These are phyloP conservation scores for Gypsophila paniculata DNA, from an alignment of 179 eudicot species.

Conservation along the genomic window DNA sequence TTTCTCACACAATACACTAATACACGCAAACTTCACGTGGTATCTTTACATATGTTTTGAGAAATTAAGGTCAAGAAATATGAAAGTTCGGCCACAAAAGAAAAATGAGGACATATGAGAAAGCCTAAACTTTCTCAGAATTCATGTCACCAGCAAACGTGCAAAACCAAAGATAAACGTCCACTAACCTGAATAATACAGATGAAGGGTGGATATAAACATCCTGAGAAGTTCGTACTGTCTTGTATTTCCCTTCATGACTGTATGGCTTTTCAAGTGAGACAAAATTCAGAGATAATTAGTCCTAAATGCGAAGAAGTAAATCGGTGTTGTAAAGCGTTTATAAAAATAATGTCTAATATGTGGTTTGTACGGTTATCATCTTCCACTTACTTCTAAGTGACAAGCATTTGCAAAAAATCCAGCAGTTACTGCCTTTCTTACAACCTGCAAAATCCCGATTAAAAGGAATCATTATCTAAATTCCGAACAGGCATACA, in stretches of 20 bases:
- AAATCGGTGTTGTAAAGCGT: not conserved
- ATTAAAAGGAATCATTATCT: not conserved
- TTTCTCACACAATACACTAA: no score
- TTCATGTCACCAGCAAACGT: not conserved
- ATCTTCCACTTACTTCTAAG: conserved; percentile 58
- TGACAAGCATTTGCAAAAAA: conserved; percentile 91
- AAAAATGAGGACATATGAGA: no score
- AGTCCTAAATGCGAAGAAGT: not conserved
- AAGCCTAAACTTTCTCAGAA: no score
- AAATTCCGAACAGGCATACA: not conserved
- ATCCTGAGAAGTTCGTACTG: conserved; percentile 78
- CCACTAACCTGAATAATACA: conserved; percentile 73
- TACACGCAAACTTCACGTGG: no score
- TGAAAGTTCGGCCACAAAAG: no score
- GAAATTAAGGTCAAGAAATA: no score
- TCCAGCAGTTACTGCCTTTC: conserved; percentile 87
- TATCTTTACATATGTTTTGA: no score
- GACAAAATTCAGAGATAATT: conserved; percentile 5
- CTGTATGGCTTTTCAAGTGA: conserved; percentile 54
- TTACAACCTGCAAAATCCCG: conserved; percentile 53
- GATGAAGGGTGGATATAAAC: conserved; percentile 97
- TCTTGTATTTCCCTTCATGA: conserved; percentile 87
- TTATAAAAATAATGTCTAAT: not conserved
- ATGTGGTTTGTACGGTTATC: conserved; percentile 6
- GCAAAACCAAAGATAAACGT: not conserved